These are phyloP conservation scores for Globisporangium spinosum DNA, from an alignment of 352 stramenopile genomes.

Conservation along the genomic window DNA sequence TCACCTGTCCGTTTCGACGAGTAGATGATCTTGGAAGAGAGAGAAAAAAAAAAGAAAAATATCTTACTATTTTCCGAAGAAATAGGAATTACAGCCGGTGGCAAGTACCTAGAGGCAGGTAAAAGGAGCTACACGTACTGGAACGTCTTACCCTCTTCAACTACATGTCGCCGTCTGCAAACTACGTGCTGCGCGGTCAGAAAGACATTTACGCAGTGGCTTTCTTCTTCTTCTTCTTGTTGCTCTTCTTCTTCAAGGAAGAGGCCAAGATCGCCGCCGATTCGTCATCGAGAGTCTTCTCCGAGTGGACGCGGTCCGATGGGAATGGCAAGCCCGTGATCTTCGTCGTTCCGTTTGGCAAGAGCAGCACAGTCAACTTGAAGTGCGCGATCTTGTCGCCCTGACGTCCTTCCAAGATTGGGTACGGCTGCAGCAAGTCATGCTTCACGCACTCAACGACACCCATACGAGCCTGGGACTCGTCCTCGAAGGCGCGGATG, in stretches of 20 bases:
- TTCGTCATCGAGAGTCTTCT: slow-evolving; percentile 92
- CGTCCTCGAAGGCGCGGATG: slow-evolving; percentile 94
- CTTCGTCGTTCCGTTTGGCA: slow-evolving; percentile 94
- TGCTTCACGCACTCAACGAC: slow-evolving; percentile 98
- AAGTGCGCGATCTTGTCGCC: slow-evolving; percentile 98
- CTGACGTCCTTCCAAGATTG: slow-evolving; percentile 93
- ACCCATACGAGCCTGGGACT: slow-evolving; percentile 95
- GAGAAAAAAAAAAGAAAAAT: slow-evolving; percentile 35
- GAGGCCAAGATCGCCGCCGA: slow-evolving; percentile 87
- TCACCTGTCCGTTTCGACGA: background rate
- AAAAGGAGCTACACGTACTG: background rate
- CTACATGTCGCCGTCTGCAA: background rate
- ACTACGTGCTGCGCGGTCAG: slow-evolving; percentile 10
- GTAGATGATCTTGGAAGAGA: background rate
- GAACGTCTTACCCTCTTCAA: slow-evolving; percentile 13
- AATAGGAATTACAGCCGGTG: slow-evolving; percentile 19
- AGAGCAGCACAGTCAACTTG: slow-evolving; percentile 98
- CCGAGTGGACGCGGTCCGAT: slow-evolving; percentile 86
- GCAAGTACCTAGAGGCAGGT: background rate
- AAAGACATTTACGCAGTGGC: slow-evolving; percentile 37
- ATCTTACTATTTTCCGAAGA: slow-evolving; percentile 48
- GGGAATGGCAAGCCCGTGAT: slow-evolving; percentile 94
- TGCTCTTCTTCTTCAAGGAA: slow-evolving; percentile 93
- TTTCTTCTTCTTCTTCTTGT: slow-evolving; percentile 94
- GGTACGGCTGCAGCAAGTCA: slow-evolving; percentile 96